Evolutionary conservation across 2,329 filamentous ascomycete species (phyloP), one percentile per base, ranked within the genome.

Genomic region (Cladosporium phlei): DNA sequence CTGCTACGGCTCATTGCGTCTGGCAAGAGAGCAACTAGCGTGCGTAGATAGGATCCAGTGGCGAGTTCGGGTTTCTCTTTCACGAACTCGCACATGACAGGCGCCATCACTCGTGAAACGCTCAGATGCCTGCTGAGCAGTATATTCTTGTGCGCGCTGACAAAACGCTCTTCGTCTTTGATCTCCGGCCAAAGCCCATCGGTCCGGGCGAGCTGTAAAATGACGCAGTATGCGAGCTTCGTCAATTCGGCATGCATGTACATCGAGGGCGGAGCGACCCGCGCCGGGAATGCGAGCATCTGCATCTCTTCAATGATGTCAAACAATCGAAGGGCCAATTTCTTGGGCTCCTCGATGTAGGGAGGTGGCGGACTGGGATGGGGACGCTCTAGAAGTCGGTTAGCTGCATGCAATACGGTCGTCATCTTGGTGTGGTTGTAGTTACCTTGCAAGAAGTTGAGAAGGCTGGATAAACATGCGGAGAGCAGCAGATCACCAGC

Each of bases 111-210:
- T 2, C n/a, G 34, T 8, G 53, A 52, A 11, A 61, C 33, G 5
- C 22, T 32, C 8, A 29, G 4, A 27, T 57, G 52, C 22, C 40
- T 22, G 22, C 54, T 48, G 6, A 63, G 51, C n/a, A 63, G 46
- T 2, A 63, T 32, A 11, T 48, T 30, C 16, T 49, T 29, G 64
- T 72, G 69, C 59, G 72, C 46, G 52, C 68, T 46, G 55, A 62
- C 25, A 57, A 68, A 52, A 49, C 66, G 14, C 65, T 69, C 48
- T 61, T 60, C n/a, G 59, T 63, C n/a, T 59, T 67, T 28, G 61
- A 69, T 40, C 10, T 40, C 25, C 3, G 25, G 28, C 45, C 45
- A 47, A 1, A 47, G 17, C 3, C 19, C 38, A 21, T 47, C 45
- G 3, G 45, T 47, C 12, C 45, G 20, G 9, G 37, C 45, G 28